Conservation (phyloP, 164 flowering plant species). For the Umbellularia californica region DNA sequence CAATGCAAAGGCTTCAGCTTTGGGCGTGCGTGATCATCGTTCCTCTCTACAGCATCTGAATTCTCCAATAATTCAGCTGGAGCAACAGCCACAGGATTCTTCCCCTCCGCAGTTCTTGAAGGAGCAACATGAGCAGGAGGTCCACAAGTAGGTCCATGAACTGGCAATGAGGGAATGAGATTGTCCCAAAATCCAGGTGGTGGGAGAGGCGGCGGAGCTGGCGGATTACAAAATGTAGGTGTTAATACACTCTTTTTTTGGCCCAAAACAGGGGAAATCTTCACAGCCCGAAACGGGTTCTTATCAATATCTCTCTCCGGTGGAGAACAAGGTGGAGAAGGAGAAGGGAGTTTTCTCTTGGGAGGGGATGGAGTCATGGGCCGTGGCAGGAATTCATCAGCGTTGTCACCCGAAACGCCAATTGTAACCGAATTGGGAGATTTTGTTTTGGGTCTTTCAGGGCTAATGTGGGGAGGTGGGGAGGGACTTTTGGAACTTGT, state of each 20-base stretch:
- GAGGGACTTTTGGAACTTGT: slow-evolving; percentile 13
- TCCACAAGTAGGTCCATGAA: slow-evolving; percentile 19
- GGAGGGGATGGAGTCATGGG: slow-evolving; percentile 25
- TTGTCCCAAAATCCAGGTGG: slow-evolving; percentile 28
- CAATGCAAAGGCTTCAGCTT: slow-evolving; percentile 92
- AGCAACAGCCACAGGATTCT: slow-evolving; percentile 30
- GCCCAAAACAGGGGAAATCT: not conserved
- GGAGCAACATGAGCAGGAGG: slow-evolving; percentile 49
- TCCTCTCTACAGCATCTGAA: slow-evolving; percentile 22
- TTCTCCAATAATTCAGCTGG: slow-evolving; percentile 35
- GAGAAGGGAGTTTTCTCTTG: slow-evolving; percentile 23
- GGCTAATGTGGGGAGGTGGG: slow-evolving; percentile 14
- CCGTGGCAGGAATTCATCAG: slow-evolving; percentile 7
- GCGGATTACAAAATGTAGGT: slow-evolving; percentile 27
- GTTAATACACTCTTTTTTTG: not conserved
- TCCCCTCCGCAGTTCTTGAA: slow-evolving; percentile 38
- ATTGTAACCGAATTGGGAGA: not conserved
- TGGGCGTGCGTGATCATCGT: slow-evolving; percentile 53
- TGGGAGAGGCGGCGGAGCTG: slow-evolving; percentile 33
- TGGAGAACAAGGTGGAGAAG: slow-evolving; percentile 25
- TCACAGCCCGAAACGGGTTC: not conserved
- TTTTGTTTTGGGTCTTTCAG: not conserved
- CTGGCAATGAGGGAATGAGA: slow-evolving; percentile 17
- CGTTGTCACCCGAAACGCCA: not conserved
- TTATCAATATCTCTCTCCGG: slow-evolving; percentile 5